Percentiles rank a stretch among this genome's conserved stretches.
These are phyloP conservation scores for Pseudocohnilembus persalinus DNA, from an alignment of 169 alveolate species.

Conservation along the genomic window DNA sequence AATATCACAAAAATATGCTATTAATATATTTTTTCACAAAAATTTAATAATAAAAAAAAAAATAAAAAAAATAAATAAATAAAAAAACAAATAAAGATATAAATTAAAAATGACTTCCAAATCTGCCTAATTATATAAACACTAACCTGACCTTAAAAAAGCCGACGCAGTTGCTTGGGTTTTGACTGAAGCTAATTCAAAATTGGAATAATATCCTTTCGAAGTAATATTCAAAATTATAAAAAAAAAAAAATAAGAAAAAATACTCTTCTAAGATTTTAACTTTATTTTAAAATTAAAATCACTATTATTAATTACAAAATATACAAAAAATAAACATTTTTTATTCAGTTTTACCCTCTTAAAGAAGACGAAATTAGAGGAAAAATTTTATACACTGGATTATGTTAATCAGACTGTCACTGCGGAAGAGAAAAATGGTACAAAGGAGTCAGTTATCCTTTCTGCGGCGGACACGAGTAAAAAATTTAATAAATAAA, in stretches of 20 bases:
- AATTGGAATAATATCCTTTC: not conserved
- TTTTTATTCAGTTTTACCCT: too few species aligned
- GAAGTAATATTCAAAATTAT: not conserved
- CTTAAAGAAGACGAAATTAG: conserved; percentile 75
- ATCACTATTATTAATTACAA: too few species aligned
- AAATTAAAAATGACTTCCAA: conserved; percentile 37
- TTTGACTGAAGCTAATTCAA: not conserved
- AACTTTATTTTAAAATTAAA: too few species aligned
- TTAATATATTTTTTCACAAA: too few species aligned
- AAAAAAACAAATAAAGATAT: not conserved
- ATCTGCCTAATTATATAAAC: conserved; percentile 4
- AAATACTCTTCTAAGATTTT: too few species aligned
- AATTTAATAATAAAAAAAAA: too few species aligned
- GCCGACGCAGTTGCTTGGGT: not conserved
- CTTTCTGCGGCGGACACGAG: conserved; percentile 81
- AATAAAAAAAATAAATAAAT: not conserved
- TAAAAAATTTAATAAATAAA: too few species aligned
- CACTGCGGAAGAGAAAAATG: conserved; percentile 65
- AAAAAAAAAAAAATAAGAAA: too few species aligned
- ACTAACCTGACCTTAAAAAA: not conserved
- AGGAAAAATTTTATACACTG: conserved; percentile 69
- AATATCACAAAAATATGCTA: too few species aligned
- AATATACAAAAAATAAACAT: too few species aligned
- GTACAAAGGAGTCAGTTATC: conserved; percentile 59
- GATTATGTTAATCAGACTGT: conserved; percentile 76